These are phyloP conservation scores for Saccharomycopsis javanensis DNA, from an alignment of 805 yeast genomes.

Conservation along the genomic window DNA sequence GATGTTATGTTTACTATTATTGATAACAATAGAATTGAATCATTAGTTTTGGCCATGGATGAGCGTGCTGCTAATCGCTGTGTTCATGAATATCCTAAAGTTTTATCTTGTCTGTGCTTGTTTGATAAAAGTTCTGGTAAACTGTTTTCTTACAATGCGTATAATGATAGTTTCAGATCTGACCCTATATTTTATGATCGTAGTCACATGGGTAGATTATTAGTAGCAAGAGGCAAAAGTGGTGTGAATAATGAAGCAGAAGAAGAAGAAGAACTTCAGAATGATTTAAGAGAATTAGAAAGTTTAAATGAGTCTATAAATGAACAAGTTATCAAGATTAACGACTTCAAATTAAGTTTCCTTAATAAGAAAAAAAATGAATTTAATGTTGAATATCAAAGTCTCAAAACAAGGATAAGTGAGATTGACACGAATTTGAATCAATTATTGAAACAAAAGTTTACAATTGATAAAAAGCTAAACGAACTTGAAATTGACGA, in stretches of 20 bases:
- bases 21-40: conserved; percentile 53
- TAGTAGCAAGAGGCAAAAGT: not conserved
- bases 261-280: not conserved
- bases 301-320: not conserved
- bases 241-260: not conserved
- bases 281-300: not conserved
- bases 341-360: not conserved
- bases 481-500: not conserved
- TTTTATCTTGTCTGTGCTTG: conserved; percentile 34
- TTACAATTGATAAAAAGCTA: conserved; percentile 1
- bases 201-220: conserved; percentile 17
- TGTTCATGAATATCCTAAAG: conserved; percentile 29
- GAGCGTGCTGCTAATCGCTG: conserved; percentile 41
- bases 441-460: conserved; percentile 3
- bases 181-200: conserved; percentile 44
- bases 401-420: not conserved
- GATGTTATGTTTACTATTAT: conserved; percentile 52
- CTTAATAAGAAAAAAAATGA: not conserved
- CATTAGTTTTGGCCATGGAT: conserved; percentile 41
- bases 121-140: conserved; percentile 36
- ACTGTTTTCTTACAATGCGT: conserved; percentile 29
- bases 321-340: not conserved
- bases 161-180: conserved; percentile 35
- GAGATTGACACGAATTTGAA: not conserved
- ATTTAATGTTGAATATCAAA: not conserved